Evolutionary conservation across 129 eudicot species (phyloP).

Genomic region (Artemisia annua): DNA sequence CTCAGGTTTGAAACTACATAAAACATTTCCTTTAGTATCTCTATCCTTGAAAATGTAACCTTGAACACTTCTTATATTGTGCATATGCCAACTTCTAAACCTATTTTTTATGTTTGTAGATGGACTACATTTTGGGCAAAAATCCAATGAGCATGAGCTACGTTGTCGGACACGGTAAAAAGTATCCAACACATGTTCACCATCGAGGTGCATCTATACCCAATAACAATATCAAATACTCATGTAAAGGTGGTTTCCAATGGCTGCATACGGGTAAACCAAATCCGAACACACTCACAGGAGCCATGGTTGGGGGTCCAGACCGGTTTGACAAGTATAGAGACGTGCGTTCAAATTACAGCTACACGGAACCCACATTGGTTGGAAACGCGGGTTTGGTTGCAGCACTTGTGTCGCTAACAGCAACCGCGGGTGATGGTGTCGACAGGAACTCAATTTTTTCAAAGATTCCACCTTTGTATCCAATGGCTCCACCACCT

Average conservation of each 20-base stretch:
- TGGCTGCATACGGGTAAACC: constrained; percentile 51
- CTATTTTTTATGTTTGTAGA: constrained; percentile 32
- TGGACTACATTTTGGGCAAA: constrained; percentile 75
- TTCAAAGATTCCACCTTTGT: constrained; percentile 74
- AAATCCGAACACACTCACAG: constrained; percentile 63
- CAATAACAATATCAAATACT: constrained; percentile 35
- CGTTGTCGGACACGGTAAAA: constrained; percentile 70
- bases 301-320: constrained; percentile 96
- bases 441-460: constrained; percentile 69
- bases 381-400: constrained; percentile 89
- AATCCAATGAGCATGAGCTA: constrained; percentile 89
- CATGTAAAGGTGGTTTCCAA: constrained; percentile 69
- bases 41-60: too few relatives aligned
- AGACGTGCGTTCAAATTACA: constrained; percentile 50
- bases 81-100: too few relatives aligned
- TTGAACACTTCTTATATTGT: neutral
- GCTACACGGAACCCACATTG: constrained; percentile 80
- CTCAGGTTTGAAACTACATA: constrained; percentile 54
- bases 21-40: neutral
- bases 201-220: constrained; percentile 97
- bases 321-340: constrained; percentile 57
- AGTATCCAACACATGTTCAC: constrained; percentile 74
- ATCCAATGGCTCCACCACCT: constrained; percentile 68
- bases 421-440: constrained; percentile 43
- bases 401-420: constrained; percentile 77